Evolutionary conservation across 768 basidiomycete species (phyloP), one percentile per base, ranked within the genome.

Genomic region (Pisolithus sp.): DNA sequence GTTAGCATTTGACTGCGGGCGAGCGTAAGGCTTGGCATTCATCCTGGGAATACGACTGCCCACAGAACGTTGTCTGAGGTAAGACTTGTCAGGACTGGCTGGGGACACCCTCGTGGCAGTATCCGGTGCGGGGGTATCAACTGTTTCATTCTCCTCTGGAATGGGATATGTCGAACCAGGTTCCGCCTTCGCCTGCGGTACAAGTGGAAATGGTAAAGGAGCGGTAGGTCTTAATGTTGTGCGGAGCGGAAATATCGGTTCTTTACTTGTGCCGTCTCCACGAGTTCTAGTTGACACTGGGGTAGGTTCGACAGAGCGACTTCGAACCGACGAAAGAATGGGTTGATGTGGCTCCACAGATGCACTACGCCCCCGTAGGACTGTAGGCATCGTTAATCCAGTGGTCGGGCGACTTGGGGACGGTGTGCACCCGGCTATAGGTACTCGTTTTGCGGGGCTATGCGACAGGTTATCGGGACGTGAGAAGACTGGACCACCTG

Each of bases 41-140:
- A 81, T 79, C 53, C 83, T 74, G 17, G 83, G 83, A 58, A 85
- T 85, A 62, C 74, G 74, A 64, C 83, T 82, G 0, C 71, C 74
- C n/a, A 30, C 40, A 23, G 65, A 59, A 7, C 71, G 64, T 54
- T 82, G 78, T 59, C 75, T 80, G 48, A 83, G 60, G 42, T 54
- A 72, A 17, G 79, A 78, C 50, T 75, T 78, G 5, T 58, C 53
- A 20, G 57, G 57, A n/a, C 61, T 51, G 34, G 67, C 58, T 18
- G 61, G 46, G 40, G 36, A 59, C 48, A 36, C 64, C 28, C 50
- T 53, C 15, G 52, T 43, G 0, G 59, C 55, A 1, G 55, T 38
- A 53, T 49, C 46, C 37, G 50, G n/a, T 44, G 28, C 46, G 21
- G 30, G 26, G 20, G 18, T 46, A 24, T 56, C 45, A 15, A 36